These are phyloP conservation scores for Fonsecaea pedrosoi DNA, from an alignment of 2,329 filamentous ascomycete genomes.

Conservation along the genomic window DNA sequence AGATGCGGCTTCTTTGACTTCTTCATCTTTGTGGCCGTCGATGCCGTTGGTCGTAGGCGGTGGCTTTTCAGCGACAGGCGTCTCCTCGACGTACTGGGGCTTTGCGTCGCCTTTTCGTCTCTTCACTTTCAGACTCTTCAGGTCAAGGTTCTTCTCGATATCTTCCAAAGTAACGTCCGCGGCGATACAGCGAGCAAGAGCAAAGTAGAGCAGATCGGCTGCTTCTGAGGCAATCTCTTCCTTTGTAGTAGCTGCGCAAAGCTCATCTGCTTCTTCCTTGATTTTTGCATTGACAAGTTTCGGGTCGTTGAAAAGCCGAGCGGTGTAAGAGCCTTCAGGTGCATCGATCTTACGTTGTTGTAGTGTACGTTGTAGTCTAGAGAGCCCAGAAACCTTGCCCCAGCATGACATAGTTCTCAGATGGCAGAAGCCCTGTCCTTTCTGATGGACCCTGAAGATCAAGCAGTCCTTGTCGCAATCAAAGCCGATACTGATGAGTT, in stretches of 20 bases:
- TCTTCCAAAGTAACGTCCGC: slow-evolving; percentile 86
- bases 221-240: slow-evolving; percentile 92
- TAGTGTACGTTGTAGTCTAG: slow-evolving; percentile 85
- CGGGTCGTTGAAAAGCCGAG: slow-evolving; percentile 87
- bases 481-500: slow-evolving; percentile 80
- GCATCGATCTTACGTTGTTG: slow-evolving; percentile 80
- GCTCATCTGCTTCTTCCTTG: slow-evolving; percentile 95
- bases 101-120: slow-evolving; percentile 92
- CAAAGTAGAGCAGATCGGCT: slow-evolving; percentile 95
- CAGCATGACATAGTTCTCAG: slow-evolving; percentile 92
- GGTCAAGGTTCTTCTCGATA: slow-evolving; percentile 88
- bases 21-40: slow-evolving; percentile 38
- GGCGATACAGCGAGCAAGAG: slow-evolving; percentile 83
- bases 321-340: slow-evolving; percentile 90
- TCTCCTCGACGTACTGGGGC: slow-evolving; percentile 83
- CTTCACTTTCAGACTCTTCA: slow-evolving; percentile 95
- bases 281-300: slow-evolving; percentile 93
- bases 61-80: slow-evolving; percentile 45
- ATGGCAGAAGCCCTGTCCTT: slow-evolving; percentile 91
- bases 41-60: slow-evolving; percentile 40
- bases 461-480: slow-evolving; percentile 96
- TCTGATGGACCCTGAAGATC: slow-evolving; percentile 87
- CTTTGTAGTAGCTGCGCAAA: slow-evolving; percentile 83
- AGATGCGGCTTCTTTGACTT: slow-evolving; percentile 56
- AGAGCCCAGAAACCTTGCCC: slow-evolving; percentile 79